Conservation (phyloP, 768 basidiomycete species). For the Thelephora ganbajun region DNA sequence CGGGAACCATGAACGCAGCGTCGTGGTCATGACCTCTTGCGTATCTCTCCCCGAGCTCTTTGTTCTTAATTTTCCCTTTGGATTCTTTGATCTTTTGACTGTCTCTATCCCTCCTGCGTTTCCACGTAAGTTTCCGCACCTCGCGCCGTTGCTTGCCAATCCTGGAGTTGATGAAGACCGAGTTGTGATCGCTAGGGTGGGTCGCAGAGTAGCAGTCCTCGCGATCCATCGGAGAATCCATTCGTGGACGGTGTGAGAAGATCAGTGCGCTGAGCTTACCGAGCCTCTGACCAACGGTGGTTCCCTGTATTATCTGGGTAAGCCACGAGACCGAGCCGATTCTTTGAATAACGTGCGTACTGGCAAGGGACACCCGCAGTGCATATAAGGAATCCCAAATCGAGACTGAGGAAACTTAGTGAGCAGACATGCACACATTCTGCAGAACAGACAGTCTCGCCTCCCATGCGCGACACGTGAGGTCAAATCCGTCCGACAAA, state of each 20-base stretch:
- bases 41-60: constrained; percentile 4
- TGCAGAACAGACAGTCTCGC: constrained; percentile 12
- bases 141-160: constrained; percentile 6
- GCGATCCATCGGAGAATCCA: constrained; percentile 2
- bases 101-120: constrained; percentile 15
- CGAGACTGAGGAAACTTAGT: constrained; percentile 18
- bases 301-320: constrained; percentile 14
- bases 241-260: constrained; percentile 10
- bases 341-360: background rate
- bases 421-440: background rate
- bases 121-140: constrained; percentile 14
- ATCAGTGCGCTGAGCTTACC: background rate
- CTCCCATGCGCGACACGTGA: constrained; percentile 35
- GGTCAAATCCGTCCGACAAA: constrained; percentile 31
- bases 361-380: constrained; percentile 44
- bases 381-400: constrained; percentile 37
- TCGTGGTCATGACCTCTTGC: constrained; percentile 11
- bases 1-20: constrained; percentile 24
- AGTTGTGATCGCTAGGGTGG: constrained; percentile 43
- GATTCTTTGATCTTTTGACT: constrained; percentile 13
- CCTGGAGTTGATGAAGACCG: constrained; percentile 20
- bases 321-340: background rate
- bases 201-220: constrained; percentile 31
- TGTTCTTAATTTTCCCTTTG: background rate
- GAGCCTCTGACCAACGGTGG: constrained; percentile 29